Percentiles rank a stretch among this genome's conserved stretches.
These are phyloP conservation scores for Wolfiporia cocos DNA, from an alignment of 1,284 basidiomycete species.

Conservation along the genomic window DNA sequence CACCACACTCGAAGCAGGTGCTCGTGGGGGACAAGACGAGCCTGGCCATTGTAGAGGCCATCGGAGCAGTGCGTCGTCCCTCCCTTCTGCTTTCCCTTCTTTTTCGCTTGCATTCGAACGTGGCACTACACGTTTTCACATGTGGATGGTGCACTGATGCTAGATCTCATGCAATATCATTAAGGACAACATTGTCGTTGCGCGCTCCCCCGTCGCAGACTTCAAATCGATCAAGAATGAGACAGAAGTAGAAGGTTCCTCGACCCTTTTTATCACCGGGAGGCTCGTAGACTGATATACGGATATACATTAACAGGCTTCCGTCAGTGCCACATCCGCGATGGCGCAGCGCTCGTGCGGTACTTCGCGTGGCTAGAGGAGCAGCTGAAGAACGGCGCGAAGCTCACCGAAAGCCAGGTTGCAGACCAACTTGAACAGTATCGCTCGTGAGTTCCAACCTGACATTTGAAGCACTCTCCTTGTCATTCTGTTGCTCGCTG, in stretches of 20 bases:
- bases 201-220: slow-evolving; percentile 72
- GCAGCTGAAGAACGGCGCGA: slow-evolving; percentile 57
- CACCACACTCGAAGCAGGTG: slow-evolving; percentile 46
- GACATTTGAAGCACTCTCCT: too few relatives aligned
- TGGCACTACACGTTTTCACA: background rate
- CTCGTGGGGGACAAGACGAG: slow-evolving; percentile 70
- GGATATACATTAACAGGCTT: slow-evolving; percentile 62
- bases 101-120: slow-evolving; percentile 4
- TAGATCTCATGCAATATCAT: slow-evolving; percentile 14
- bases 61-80: slow-evolving; percentile 49
- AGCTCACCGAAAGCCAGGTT: slow-evolving; percentile 77
- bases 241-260: slow-evolving; percentile 53
- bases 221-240: slow-evolving; percentile 90
- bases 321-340: slow-evolving; percentile 83
- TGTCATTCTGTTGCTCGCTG: background rate
- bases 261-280: background rate
- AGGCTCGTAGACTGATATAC: background rate
- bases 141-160: slow-evolving; percentile 12
- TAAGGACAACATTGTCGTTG: slow-evolving; percentile 46
- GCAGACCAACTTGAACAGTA: slow-evolving; percentile 78
- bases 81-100: too few relatives aligned
- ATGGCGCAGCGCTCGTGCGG: slow-evolving; percentile 81
- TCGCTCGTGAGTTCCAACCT: slow-evolving; percentile 69
- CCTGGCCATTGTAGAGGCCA: slow-evolving; percentile 71
- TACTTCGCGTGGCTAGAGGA: slow-evolving; percentile 97